Evolutionary conservation across 805 yeast species (phyloP).

Genomic region (Metschnikowia henanensis): DNA sequence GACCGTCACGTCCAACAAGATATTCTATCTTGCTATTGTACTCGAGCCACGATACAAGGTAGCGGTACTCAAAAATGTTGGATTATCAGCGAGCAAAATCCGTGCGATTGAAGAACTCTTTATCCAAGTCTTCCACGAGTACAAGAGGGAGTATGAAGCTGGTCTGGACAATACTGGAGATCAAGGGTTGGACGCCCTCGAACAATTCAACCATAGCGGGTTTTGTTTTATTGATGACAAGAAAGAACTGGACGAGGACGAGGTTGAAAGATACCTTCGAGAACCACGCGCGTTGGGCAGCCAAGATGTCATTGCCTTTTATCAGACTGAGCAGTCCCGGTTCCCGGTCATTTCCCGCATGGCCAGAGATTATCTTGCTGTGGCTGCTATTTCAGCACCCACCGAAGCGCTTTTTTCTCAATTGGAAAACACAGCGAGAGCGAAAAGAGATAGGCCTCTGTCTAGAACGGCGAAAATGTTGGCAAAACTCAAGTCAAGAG

Average conservation of each 20-base stretch:
- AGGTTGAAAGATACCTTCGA: not conserved
- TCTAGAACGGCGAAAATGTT: not conserved
- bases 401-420: not conserved
- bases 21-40: conserved; percentile 2
- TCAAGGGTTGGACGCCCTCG: not conserved
- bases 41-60: conserved; percentile 1
- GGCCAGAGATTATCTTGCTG: conserved; percentile 4
- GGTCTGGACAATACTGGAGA: not conserved
- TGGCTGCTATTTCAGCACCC: conserved; percentile 2
- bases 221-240: no score
- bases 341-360: conserved; percentile 1
- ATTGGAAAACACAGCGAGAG: not conserved
- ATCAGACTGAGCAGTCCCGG: not conserved
- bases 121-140: not conserved
- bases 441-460: not conserved
- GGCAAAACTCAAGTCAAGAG: not conserved
- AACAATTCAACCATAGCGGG: no score
- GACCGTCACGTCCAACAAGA: not conserved
- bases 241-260: not conserved
- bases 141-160: not conserved
- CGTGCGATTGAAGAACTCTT: not conserved
- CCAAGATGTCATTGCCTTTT: not conserved
- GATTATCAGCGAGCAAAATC: not conserved
- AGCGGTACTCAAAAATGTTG: not conserved
- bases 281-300: not conserved